Evolutionary conservation across 257 asterid genomes (phyloP), one percentile per base, ranked within the genome.

Genomic region (Solanum microdontum): DNA sequence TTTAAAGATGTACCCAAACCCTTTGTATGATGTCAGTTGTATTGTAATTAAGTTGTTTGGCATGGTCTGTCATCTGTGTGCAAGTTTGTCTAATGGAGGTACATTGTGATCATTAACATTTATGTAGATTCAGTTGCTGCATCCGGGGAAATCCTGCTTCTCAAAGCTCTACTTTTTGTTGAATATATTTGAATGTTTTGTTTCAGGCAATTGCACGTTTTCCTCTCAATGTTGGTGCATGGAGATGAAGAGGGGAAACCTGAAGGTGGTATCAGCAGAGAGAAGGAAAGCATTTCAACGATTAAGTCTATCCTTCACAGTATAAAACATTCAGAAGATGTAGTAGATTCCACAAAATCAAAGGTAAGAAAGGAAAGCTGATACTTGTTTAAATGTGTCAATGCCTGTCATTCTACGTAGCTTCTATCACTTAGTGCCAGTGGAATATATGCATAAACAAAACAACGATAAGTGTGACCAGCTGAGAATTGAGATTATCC

Each of bases 181-280:
- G 39, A 45, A 66, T 72, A 55, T 84, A 34, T 79, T 13, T 88
- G 84, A 79, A 88, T 89, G 11, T 87, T 86, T 89, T 90, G 66
- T 91, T 91, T 84, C 95, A 97, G 99, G 98, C 94, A 95, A 86
- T 88, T 95, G 90, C 87, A 94, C 89, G 84, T 94, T 82, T 94
- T 97, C 92, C 94, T 97, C 85, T 95, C 99, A 69, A 94, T 93
- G 99, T 93, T 97, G 92, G 92, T 95, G 91, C 95, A 92, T 72
- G 97, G 93, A 84, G 96, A 95, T 84, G 96, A 91, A 87, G 98
- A 94, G 74, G 93, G 94, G 43, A 95, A 95, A 90, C 90, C 94
- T 86, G 96, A 95, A 89, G 88, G 77, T 90, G 87, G 83, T 89
- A 83, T 85, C 86, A 92, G 89, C 93, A 96, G 90, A 91, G 95